Percentiles rank a stretch among this genome's conserved stretches.
Evolutionary conservation across 305 asterid species (phyloP).

Genomic region (Fraxinus sp.): DNA sequence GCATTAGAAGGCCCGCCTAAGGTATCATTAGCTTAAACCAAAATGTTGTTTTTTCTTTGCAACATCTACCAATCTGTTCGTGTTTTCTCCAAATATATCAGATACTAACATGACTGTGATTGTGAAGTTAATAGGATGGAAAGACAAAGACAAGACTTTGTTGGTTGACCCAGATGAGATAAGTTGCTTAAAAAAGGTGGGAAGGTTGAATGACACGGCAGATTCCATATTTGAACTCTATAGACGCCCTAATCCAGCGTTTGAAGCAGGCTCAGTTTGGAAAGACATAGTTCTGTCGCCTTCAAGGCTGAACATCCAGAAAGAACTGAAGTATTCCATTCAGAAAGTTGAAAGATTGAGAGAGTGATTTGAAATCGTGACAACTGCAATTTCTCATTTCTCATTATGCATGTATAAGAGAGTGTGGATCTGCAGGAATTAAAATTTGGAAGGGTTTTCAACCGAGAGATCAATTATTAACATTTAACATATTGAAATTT

Average conservation of each 20-base stretch:
- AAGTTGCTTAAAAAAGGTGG: constrained; percentile 47
- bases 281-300: constrained; percentile 92
- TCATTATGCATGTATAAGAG: background rate
- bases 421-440: background rate
- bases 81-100: background rate
- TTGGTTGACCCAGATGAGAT: constrained; percentile 94
- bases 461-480: background rate
- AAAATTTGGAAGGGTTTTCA: background rate
- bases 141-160: constrained; percentile 80
- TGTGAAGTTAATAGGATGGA: constrained; percentile 89
- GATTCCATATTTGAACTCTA: constrained; percentile 77
- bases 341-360: constrained; percentile 71
- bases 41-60: background rate
- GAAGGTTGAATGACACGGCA: constrained; percentile 63
- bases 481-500: background rate
- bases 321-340: constrained; percentile 86
- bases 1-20: constrained; percentile 92
- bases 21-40: constrained; percentile 36
- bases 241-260: constrained; percentile 70
- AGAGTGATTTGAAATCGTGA: constrained; percentile 16
- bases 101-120: constrained; percentile 26
- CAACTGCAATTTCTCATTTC: background rate
- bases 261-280: constrained; percentile 80
- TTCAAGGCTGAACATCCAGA: constrained; percentile 87
- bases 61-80: background rate